Conservation (phyloP, 495 filamentous ascomycete genomes). For the Aspergillus conjunctus region DNA sequence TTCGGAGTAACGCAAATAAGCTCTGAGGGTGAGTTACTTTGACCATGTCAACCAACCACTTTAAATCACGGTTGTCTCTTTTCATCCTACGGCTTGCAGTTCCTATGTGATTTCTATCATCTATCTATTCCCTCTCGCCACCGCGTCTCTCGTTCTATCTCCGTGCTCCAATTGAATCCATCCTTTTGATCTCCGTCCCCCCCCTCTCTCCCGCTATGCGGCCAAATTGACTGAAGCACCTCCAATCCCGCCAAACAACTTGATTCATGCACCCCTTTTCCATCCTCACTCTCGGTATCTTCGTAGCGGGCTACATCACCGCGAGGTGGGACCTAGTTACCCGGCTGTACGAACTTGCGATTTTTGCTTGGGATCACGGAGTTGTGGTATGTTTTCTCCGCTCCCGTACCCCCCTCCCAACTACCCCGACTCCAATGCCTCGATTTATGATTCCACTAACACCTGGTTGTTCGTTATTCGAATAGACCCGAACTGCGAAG, state of each 20-base stretch:
- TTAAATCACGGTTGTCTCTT: too few species aligned
- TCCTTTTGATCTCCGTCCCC: slow-evolving; percentile 13
- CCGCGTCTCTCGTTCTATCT: background rate
- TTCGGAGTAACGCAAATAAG: slow-evolving; percentile 16
- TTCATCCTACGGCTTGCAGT: too few species aligned
- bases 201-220: slow-evolving; percentile 10
- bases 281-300: slow-evolving; percentile 89
- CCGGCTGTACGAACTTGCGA: slow-evolving; percentile 89
- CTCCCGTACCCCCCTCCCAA: slow-evolving; percentile 18
- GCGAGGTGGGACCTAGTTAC: slow-evolving; percentile 98
- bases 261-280: slow-evolving; percentile 96
- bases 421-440: slow-evolving; percentile 1
- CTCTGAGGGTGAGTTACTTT: background rate
- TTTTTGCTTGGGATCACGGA: slow-evolving; percentile 98
- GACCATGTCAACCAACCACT: background rate
- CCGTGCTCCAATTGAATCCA: background rate
- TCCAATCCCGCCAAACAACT: slow-evolving; percentile 31
- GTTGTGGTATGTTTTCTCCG: slow-evolving; percentile 67
- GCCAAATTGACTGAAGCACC: slow-evolving; percentile 38
- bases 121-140: background rate
- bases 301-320: slow-evolving; percentile 98
- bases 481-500: slow-evolving; percentile 67
- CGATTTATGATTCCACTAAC: background rate
- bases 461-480: too few species aligned
- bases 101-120: background rate